These are phyloP conservation scores for Asclepias syriaca DNA, from an alignment of 257 asterid species.

Conservation along the genomic window DNA sequence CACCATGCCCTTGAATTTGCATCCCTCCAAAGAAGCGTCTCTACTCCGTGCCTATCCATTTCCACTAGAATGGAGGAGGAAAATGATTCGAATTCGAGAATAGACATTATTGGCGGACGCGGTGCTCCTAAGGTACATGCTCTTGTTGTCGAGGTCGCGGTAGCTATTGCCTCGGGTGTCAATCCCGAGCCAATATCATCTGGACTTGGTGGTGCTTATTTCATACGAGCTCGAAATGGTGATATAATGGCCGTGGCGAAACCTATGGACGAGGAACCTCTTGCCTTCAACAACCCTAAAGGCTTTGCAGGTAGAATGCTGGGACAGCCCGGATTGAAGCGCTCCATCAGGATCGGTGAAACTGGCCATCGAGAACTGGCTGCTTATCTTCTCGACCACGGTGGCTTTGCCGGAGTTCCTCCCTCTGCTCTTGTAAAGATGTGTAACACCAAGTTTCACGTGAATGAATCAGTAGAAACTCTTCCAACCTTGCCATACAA, in stretches of 20 bases:
- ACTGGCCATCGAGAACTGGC: slow-evolving; percentile 88
- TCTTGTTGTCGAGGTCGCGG: slow-evolving; percentile 76
- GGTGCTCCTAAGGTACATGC: slow-evolving; percentile 60
- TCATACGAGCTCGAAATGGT: slow-evolving; percentile 52
- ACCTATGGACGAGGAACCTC: slow-evolving; percentile 94
- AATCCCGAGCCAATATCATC: slow-evolving; percentile 71
- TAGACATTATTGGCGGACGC: slow-evolving; percentile 71
- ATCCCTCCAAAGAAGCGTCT: slow-evolving; percentile 68
- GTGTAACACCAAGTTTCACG: slow-evolving; percentile 59
- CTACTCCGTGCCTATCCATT: slow-evolving; percentile 81
- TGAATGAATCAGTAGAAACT: slow-evolving; percentile 33
- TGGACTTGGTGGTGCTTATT: slow-evolving; percentile 95
- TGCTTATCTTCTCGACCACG: slow-evolving; percentile 88
- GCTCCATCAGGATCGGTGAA: slow-evolving; percentile 84
- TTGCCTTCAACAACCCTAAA: slow-evolving; percentile 87
- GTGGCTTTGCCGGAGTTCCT: slow-evolving; percentile 79
- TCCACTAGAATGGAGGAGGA: slow-evolving; percentile 40
- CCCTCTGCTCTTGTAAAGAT: slow-evolving; percentile 79
- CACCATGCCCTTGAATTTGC: slow-evolving; percentile 34
- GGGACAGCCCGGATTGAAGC: slow-evolving; percentile 92
- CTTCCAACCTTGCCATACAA: slow-evolving; percentile 39
- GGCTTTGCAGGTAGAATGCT: slow-evolving; percentile 80
- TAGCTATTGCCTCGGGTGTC: slow-evolving; percentile 80
- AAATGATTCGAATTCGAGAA: slow-evolving; percentile 35
- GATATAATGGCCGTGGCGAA: slow-evolving; percentile 74